phyloP scores from a whole-genome alignment of 257 asterid species.

The Echium plantagineum region DNA sequence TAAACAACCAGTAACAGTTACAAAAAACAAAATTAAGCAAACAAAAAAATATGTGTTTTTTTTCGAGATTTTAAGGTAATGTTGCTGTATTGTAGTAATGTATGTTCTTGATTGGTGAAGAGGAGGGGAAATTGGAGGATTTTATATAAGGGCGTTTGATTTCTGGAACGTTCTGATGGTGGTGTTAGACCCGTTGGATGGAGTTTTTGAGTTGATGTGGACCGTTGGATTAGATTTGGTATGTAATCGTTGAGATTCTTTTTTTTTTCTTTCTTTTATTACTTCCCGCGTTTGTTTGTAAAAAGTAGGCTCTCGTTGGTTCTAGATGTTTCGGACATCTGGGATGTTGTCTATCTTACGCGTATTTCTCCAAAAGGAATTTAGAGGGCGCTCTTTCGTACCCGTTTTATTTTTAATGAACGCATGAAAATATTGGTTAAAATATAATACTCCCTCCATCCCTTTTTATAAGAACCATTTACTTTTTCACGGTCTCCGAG shows the following conservation, averaged over 20 bases:
- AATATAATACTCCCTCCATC: too few relatives aligned
- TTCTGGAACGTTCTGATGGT: conserved; percentile 14
- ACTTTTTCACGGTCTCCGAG: too few relatives aligned
- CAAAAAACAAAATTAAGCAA: not conserved
- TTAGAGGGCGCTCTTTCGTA: too few relatives aligned
- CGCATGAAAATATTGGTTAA: too few relatives aligned
- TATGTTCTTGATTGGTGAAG: not conserved
- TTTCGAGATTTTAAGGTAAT: not conserved
- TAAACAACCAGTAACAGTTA: not conserved
- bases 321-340: conserved; percentile 10
- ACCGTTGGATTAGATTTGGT: too few relatives aligned
- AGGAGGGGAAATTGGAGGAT: not conserved
- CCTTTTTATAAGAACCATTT: too few relatives aligned
- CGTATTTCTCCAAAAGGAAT: too few relatives aligned
- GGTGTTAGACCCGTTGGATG: conserved; percentile 1
- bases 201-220: not conserved
- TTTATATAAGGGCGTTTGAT: conserved; percentile 4
- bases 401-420: too few relatives aligned
- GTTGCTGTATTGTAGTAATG: too few relatives aligned
- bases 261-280: too few relatives aligned
- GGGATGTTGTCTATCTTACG: too few relatives aligned
- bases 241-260: too few relatives aligned
- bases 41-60: not conserved
- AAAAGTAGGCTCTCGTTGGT: conserved; percentile 3
- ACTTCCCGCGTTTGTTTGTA: not conserved